Evolutionary conservation across 768 basidiomycete species (phyloP).

Genomic region (Termitomyces sp.): DNA sequence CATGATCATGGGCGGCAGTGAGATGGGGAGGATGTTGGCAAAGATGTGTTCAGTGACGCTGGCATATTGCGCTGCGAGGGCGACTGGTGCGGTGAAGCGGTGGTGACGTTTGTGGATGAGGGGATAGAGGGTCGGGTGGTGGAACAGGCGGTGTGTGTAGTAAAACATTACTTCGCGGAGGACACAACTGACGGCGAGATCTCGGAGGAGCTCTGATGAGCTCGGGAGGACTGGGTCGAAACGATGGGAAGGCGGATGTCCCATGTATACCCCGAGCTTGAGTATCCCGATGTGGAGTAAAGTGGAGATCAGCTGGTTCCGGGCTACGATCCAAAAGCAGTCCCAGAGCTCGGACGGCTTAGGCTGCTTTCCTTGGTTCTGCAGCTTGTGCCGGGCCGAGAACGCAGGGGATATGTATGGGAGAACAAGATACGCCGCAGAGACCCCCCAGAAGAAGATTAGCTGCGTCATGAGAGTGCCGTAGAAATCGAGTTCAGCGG

Average conservation of each 20-base stretch:
- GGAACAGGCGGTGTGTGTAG: conserved; percentile 22
- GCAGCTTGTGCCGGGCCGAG: conserved; percentile 20
- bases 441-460: conserved; percentile 19
- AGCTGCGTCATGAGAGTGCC: conserved; percentile 18
- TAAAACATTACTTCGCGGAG: conserved; percentile 24
- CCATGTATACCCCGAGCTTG: neutral
- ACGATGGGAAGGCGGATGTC: conserved; percentile 11
- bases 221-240: conserved; percentile 17
- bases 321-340: conserved; percentile 16
- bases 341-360: conserved; percentile 16
- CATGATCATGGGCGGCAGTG: conserved; percentile 19
- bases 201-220: conserved; percentile 11
- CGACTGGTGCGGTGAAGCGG: conserved; percentile 25
- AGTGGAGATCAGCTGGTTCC: conserved; percentile 20
- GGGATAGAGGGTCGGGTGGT: conserved; percentile 20
- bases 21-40: conserved; percentile 22
- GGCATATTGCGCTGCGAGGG: conserved; percentile 24
- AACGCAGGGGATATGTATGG: conserved; percentile 17
- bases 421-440: conserved; percentile 17
- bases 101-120: conserved; percentile 24
- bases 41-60: conserved; percentile 21
- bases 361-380: conserved; percentile 21
- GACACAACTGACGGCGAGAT: conserved; percentile 15
- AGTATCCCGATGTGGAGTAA: conserved; percentile 14
- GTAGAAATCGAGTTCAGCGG: conserved; percentile 16